Base-by-base conservation (phyloP, 345 rosid species). In the Murraya koenigii region DNA sequence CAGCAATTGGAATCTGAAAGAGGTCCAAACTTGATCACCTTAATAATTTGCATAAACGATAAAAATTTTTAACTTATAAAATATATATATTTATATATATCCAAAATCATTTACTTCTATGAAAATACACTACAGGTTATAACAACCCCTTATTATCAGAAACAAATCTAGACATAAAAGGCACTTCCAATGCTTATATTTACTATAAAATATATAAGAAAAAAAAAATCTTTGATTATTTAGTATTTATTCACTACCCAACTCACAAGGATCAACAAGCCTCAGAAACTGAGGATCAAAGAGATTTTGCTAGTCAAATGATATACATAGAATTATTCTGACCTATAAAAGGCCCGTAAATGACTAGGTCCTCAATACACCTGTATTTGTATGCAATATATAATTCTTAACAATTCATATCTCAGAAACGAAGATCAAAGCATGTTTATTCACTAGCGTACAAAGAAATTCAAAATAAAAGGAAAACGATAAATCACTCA, bases 11-110 rank as follows among this genome's bases (percentile, higher is more conserved):
- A 64, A 39, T 66, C 66, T 61, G 41, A 58, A 41, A 13, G 22
- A 56, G 60, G 61, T 71, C 80, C 54, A 58, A 47, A 54, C 64
- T 70, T 39, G 78, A 63, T 77, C 76, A 71, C 84, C 85, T 87
- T 65, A 33, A 77, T 26, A 35, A 77, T 69, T 64, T 76, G n/a
- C 44, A 39, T 15, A 72, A 75, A 60, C 6, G 63, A 2, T 15
- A 20, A 28, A 72, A 44, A 58, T 22, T 35, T 59, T 35, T 59
- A 33, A 26, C 39, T n/a, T 26, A 47, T 1, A 77, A 19, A 66
- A 26, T 54, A 58, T 32, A 33, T 44, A 8, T n/a, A n/a, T n/a
- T n/a, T n/a, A n/a, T n/a, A 32, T 7, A 26, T 3, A 10, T 72
- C 10, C 28, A 71, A 56, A n/a, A 56, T 25, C 32, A 36, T 56